A percentile compares a stretch with the other conserved stretches of the same genome.
Evolutionary conservation across 768 basidiomycete species (phyloP).

Genomic region (Brasilioporus rufonigricans): DNA sequence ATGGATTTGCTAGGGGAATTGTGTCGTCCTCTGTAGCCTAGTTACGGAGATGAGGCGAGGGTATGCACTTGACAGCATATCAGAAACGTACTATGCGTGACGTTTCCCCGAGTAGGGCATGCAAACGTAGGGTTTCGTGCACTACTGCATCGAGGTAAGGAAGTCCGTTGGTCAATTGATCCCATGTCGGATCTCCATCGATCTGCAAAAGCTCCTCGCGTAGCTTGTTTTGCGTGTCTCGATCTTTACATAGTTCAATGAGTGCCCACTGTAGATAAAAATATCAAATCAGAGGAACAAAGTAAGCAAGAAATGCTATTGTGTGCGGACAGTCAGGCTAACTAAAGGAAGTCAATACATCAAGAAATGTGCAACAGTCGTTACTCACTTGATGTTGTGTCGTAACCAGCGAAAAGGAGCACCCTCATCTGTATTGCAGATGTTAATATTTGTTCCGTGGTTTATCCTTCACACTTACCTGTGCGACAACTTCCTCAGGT

Average conservation of each 20-base stretch:
- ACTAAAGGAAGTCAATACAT: slow-evolving; percentile 11
- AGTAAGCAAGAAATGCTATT: neutral
- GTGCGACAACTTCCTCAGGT: slow-evolving; percentile 40
- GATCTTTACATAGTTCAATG: slow-evolving; percentile 48
- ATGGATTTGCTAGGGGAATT: slow-evolving; percentile 54
- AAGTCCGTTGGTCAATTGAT: slow-evolving; percentile 46
- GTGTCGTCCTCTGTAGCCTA: slow-evolving; percentile 53
- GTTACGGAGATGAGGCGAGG: too few relatives aligned
- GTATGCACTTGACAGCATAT: neutral
- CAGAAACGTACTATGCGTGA: slow-evolving; percentile 8
- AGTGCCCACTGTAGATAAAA: slow-evolving; percentile 44
- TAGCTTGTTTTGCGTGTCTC: slow-evolving; percentile 44
- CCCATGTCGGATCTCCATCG: slow-evolving; percentile 50
- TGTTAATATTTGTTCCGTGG: neutral
- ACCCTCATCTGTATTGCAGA: slow-evolving; percentile 31
- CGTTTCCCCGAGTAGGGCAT: slow-evolving; percentile 35
- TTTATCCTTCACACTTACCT: slow-evolving; percentile 13
- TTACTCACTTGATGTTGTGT: slow-evolving; percentile 38
- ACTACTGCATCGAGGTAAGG: slow-evolving; percentile 56
- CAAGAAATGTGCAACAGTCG: neutral
- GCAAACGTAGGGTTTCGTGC: slow-evolving; percentile 44
- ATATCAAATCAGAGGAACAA: neutral
- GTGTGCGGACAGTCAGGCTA: slow-evolving; percentile 20
- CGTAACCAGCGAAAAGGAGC: slow-evolving; percentile 40
- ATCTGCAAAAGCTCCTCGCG: slow-evolving; percentile 48